Conservation (phyloP, 306 rosid genomes). For the Crotalaria pallida region DNA sequence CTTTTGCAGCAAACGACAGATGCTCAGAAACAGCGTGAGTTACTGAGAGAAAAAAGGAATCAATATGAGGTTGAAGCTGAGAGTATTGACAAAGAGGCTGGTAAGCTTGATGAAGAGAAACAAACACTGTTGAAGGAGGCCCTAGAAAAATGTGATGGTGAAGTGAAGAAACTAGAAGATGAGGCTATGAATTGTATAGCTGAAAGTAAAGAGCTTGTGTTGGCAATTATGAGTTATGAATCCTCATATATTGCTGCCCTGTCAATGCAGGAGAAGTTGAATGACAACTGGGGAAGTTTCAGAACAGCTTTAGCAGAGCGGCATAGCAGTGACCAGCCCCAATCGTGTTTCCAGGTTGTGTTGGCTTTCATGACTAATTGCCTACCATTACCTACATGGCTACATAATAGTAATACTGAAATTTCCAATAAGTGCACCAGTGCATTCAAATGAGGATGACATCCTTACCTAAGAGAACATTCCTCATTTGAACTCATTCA, state of each 20-base stretch:
- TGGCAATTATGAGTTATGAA: neutral
- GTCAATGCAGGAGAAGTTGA: constrained; percentile 11
- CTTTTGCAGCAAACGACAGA: neutral
- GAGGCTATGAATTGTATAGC: constrained; percentile 3
- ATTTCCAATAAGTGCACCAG: too few relatives aligned
- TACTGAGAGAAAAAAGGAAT: neutral
- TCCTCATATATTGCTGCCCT: neutral
- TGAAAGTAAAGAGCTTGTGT: constrained; percentile 10
- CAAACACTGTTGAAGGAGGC: neutral
- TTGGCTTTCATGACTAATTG: neutral
- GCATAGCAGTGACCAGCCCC: neutral
- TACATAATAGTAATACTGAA: too few relatives aligned
- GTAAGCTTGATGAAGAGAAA: neutral
- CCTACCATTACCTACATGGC: too few relatives aligned
- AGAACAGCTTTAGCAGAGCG: neutral
- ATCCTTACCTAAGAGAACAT: too few relatives aligned
- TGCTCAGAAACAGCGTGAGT: neutral
- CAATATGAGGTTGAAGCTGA: neutral
- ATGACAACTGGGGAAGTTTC: constrained; percentile 18
- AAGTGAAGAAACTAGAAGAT: constrained; percentile 6
- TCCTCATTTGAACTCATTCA: too few relatives aligned
- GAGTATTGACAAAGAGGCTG: neutral
- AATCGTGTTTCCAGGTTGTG: neutral
- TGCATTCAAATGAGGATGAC: too few relatives aligned
- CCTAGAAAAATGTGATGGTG: constrained; percentile 2